These are phyloP conservation scores for Pythium sukuiense DNA, from an alignment of 352 stramenopile genomes.

Conservation along the genomic window DNA sequence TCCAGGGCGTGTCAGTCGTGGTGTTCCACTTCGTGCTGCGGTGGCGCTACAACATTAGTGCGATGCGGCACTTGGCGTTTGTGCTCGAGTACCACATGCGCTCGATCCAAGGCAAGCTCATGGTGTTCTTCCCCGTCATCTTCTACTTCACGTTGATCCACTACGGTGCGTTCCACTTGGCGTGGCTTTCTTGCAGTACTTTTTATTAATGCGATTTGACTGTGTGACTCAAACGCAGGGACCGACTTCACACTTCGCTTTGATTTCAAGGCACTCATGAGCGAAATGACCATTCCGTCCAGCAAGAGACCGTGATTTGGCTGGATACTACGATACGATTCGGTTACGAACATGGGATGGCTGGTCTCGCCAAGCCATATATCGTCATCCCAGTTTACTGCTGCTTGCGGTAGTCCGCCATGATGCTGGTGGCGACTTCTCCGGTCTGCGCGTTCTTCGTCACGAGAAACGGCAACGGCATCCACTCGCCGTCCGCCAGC, in stretches of 20 bases:
- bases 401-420: conserved; percentile 14
- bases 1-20: conserved; percentile 20
- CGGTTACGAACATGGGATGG: too few relatives aligned
- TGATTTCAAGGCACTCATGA: background rate
- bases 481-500: background rate
- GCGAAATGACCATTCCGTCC: background rate
- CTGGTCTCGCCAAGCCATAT: too few relatives aligned
- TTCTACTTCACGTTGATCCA: conserved; percentile 26
- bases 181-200: too few relatives aligned
- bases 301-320: background rate
- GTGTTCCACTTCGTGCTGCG: conserved; percentile 18
- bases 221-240: background rate
- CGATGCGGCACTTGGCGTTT: conserved; percentile 24
- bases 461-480: background rate
- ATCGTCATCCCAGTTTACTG: background rate
- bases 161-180: too few relatives aligned
- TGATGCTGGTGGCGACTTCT: conserved; percentile 7
- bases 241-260: background rate
- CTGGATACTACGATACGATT: too few relatives aligned
- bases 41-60: conserved; percentile 17
- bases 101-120: conserved; percentile 28
- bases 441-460: background rate
- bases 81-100: conserved; percentile 24
- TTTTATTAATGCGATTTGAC: too few relatives aligned
- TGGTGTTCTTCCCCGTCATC: conserved; percentile 23